phyloP scores from a whole-genome alignment of 805 yeast species.

The Starmerella scarabaei region DNA sequence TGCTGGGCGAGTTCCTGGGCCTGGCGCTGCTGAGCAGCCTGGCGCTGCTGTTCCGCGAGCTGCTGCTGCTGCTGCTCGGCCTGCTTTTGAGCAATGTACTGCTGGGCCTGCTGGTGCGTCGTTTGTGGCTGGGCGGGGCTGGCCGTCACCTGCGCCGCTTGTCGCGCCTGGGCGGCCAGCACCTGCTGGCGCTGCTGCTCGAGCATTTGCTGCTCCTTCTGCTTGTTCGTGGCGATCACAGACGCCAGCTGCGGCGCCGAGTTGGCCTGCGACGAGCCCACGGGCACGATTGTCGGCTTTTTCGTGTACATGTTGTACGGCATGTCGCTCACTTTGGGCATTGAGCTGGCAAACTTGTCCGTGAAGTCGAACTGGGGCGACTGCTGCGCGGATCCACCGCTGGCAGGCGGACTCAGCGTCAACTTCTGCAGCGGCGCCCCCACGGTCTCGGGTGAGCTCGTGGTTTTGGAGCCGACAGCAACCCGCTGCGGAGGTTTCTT shows the following conservation, averaged over 20 bases:
- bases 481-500: slow-evolving; percentile 15
- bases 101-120: background rate
- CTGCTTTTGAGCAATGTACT: background rate
- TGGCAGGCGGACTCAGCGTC: background rate
- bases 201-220: background rate
- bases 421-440: background rate
- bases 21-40: background rate
- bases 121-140: too few species aligned
- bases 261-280: background rate
- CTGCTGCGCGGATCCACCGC: background rate
- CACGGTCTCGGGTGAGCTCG: background rate
- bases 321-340: slow-evolving; percentile 21
- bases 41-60: slow-evolving; percentile 1
- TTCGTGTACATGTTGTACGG: slow-evolving; percentile 19
- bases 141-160: background rate
- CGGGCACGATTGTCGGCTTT: slow-evolving; percentile 7
- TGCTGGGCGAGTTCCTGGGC: background rate
- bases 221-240: background rate
- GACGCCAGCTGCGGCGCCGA: slow-evolving; percentile 4
- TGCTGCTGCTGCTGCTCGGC: slow-evolving; percentile 1
- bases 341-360: slow-evolving; percentile 3
- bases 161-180: background rate
- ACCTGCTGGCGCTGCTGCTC: background rate
- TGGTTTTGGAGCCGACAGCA: slow-evolving; percentile 20
- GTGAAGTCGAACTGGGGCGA: slow-evolving; percentile 7